phyloP scores from a whole-genome alignment of 148 eudicot genomes.

The Polygonum maritimum region DNA sequence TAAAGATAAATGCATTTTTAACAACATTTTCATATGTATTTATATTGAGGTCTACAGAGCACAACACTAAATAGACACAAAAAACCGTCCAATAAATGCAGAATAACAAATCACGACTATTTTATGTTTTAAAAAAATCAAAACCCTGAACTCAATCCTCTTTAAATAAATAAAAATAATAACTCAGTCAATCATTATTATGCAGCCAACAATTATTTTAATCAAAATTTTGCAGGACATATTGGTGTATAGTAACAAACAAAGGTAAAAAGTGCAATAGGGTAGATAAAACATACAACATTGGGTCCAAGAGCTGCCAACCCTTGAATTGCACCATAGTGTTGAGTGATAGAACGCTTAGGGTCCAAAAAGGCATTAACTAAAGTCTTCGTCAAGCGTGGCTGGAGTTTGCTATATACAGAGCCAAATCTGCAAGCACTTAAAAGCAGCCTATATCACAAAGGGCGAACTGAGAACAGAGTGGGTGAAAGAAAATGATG shows the following conservation, averaged over 20 bases:
- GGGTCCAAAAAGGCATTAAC: constrained; percentile 69
- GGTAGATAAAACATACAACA: constrained; percentile 36
- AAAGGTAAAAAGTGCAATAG: background rate
- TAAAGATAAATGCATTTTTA: too few species aligned
- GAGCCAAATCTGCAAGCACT: constrained; percentile 49
- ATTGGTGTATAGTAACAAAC: background rate
- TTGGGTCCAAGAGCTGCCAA: constrained; percentile 67
- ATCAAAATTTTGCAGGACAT: background rate
- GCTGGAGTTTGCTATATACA: constrained; percentile 59
- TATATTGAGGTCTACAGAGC: background rate
- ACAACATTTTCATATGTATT: too few species aligned
- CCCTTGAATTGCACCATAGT: constrained; percentile 81
- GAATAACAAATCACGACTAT: background rate
- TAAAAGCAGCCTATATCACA: background rate
- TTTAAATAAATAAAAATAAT: background rate
- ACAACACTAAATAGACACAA: background rate
- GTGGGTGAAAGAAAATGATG: background rate
- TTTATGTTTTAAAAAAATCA: background rate
- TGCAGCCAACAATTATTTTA: background rate
- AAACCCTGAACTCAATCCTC: background rate
- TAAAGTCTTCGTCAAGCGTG: constrained; percentile 69
- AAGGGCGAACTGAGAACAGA: background rate
- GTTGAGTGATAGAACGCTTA: constrained; percentile 63
- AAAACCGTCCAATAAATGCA: background rate
- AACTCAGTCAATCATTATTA: background rate